Conservation (phyloP, 1,284 basidiomycete genomes). For the Irpex lacteus region DNA sequence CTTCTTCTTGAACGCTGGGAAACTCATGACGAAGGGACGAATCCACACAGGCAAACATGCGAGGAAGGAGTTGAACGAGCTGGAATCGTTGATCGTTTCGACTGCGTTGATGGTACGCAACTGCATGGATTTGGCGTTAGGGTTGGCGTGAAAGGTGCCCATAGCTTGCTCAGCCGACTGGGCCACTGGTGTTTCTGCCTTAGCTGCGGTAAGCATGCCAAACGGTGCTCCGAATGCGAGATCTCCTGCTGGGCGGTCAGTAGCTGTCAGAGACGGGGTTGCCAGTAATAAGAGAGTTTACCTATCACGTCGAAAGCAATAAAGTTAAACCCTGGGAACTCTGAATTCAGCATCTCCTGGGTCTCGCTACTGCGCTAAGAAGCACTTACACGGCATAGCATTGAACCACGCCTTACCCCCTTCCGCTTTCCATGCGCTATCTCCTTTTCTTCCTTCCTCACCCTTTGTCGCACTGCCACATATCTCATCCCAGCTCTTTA, state of each 20-base stretch:
- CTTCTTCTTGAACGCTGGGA: not conserved
- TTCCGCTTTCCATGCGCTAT: not conserved
- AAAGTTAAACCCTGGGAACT: not conserved
- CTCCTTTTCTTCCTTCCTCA: not conserved
- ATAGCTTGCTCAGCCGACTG: not conserved
- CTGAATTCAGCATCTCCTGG: not conserved
- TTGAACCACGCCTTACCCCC: not conserved
- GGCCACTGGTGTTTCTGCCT: not conserved
- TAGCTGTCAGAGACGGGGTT: too few species aligned
- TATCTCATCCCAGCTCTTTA: not conserved
- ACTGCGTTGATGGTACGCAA: not conserved
- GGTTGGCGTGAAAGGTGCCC: not conserved
- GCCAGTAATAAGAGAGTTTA: not conserved
- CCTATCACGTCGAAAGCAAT: not conserved
- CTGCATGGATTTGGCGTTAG: not conserved
- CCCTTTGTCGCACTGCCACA: not conserved
- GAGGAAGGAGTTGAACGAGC: not conserved
- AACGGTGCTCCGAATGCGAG: constrained; percentile 83
- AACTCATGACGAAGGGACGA: not conserved
- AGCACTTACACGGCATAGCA: not conserved
- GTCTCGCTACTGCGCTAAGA: not conserved
- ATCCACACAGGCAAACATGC: not conserved
- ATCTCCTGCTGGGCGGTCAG: constrained; percentile 33
- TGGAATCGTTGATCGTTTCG: not conserved
- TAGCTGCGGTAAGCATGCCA: constrained; percentile 57